Conservation (phyloP, 495 filamentous ascomycete genomes). For the Penicillium atrosanguineum region DNA sequence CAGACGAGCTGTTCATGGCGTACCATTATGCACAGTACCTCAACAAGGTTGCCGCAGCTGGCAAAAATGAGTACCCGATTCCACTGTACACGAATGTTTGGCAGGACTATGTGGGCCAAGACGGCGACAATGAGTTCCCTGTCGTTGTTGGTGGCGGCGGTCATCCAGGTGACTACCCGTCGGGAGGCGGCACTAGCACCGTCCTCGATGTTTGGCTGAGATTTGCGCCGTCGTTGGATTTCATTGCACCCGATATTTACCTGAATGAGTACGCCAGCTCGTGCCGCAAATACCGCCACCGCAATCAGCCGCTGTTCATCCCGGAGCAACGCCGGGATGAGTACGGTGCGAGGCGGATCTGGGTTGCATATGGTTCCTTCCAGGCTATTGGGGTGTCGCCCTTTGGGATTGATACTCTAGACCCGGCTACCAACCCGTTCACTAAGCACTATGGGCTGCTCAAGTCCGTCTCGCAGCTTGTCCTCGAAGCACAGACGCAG, state of each 20-base stretch:
- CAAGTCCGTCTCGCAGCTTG: constrained; percentile 25
- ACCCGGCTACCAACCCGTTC: constrained; percentile 31
- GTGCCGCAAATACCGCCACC: constrained; percentile 43
- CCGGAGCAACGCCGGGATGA: constrained; percentile 51
- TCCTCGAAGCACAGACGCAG: constrained; percentile 40
- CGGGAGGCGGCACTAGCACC: constrained; percentile 38
- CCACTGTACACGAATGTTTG: constrained; percentile 51
- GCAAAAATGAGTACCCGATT: constrained; percentile 40
- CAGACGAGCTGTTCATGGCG: constrained; percentile 53
- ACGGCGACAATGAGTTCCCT: constrained; percentile 30
- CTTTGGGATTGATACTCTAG: constrained; percentile 48
- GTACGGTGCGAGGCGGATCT: constrained; percentile 44
- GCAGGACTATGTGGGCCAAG: constrained; percentile 35
- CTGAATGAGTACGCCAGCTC: constrained; percentile 40
- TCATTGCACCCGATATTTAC: constrained; percentile 50
- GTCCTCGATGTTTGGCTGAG: constrained; percentile 46
- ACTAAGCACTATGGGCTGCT: constrained; percentile 42
- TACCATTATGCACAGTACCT: constrained; percentile 46
- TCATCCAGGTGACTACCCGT: constrained; percentile 45
- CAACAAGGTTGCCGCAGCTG: constrained; percentile 40
- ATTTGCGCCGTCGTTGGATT: constrained; percentile 44
- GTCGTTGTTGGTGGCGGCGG: constrained; percentile 44
- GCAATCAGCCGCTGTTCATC: constrained; percentile 48
- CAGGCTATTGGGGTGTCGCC: constrained; percentile 41
- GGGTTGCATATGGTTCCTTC: constrained; percentile 42